phyloP scores from a whole-genome alignment of 306 rosid species.

The Pachyrhizus erosus region DNA sequence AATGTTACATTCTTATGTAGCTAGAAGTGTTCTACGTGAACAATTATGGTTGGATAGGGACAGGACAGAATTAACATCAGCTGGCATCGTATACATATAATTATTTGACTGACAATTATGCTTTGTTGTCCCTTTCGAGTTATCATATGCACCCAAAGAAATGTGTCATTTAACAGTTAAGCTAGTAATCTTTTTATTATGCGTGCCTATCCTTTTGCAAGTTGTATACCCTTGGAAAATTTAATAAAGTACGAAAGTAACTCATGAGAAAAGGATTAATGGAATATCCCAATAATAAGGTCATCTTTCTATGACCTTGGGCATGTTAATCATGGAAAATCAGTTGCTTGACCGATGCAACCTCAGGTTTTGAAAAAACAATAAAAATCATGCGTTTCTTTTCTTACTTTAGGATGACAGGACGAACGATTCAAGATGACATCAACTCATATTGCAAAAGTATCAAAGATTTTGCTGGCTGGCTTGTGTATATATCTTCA shows the following conservation, averaged over 20 bases:
- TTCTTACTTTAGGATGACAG: neutral
- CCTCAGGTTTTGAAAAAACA: too few species aligned
- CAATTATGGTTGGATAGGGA: conserved; percentile 29
- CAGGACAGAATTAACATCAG: conserved; percentile 28
- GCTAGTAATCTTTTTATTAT: neutral
- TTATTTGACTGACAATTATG: conserved; percentile 23
- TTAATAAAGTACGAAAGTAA: neutral
- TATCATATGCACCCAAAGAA: conserved; percentile 7
- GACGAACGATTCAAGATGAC: too few species aligned
- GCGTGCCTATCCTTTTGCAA: neutral
- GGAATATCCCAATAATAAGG: neutral
- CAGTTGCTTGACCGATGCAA: neutral
- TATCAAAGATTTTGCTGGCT: neutral
- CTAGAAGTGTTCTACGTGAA: neutral
- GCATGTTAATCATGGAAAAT: neutral
- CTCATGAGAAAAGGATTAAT: too few species aligned
- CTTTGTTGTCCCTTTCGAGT: conserved; percentile 38
- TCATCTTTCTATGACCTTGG: neutral
- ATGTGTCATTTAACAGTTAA: neutral
- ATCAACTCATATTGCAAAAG: neutral
- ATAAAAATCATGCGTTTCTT: neutral
- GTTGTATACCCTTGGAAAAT: neutral
- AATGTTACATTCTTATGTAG: neutral
- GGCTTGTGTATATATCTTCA: neutral
- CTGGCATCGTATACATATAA: conserved; percentile 21